Base-by-base conservation (phyloP, 345 rosid species). In the Raphanus sativus region DNA sequence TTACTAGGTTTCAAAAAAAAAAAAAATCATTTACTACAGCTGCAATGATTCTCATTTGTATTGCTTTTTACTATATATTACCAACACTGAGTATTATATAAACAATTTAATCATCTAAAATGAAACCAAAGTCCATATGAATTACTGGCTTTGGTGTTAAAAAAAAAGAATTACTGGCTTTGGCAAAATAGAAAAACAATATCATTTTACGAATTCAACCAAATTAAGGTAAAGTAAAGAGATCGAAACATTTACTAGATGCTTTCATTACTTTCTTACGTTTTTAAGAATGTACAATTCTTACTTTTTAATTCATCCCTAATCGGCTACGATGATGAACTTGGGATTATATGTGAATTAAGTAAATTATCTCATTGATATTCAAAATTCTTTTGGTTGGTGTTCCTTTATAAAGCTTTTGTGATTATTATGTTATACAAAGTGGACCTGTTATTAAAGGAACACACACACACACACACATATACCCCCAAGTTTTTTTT, bases 361-460 rank as follows among this genome's bases (percentile, higher is more conserved):
- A 76, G 40, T 76, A 69, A 26, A 15, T 62, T 69, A 76, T 76
- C 75, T 26, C 56, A 32, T 15, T 62, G 69, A 28, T 50, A 69
- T 69, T 33, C 58, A 76, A 76, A 32, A 34, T 34, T 69, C 0
- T 62, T 34, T 34, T 60, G 68, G 54, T 32, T 67, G 66, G 17
- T 56, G 67, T 59, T 76, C 66, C 69, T 69, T 61, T 69, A 52
- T 52, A 26, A 69, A 69, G 69, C 40, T 45, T 68, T 63, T 50
- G 42, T 62, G 45, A 70, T 76, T 60, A 67, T 67, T 60, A 50
- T 50, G 80, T 11, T 62, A 28, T 40, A 2, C 40, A 69, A 13
- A 52, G 75, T 52, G 56, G 45, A 69, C 64, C 75, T 61, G 21
- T 15, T 34, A 45, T 40, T 12, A 75, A 61, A 45, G 78, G 33